phyloP scores from a whole-genome alignment of 2,329 filamentous ascomycete species.

The Gaeumannomyces sp. region DNA sequence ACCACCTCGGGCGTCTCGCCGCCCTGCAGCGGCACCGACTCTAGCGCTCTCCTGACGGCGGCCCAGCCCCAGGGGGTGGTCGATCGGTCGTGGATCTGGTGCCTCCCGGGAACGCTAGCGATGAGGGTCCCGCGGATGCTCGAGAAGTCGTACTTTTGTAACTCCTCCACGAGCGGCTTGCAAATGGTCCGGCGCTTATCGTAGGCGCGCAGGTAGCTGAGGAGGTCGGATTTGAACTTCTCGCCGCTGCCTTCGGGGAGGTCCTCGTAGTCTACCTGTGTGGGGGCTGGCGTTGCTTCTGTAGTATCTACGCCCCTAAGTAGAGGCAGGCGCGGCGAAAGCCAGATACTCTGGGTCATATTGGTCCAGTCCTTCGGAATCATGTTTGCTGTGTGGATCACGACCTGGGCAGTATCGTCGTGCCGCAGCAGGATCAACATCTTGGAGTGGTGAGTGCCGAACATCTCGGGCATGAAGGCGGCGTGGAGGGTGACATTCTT shows the following conservation, averaged over 20 bases:
- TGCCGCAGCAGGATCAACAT: slow-evolving; percentile 80
- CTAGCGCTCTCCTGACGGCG: slow-evolving; percentile 55
- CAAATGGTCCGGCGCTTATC: slow-evolving; percentile 50
- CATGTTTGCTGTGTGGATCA: slow-evolving; percentile 90
- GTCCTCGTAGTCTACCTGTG: slow-evolving; percentile 10
- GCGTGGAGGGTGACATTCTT: slow-evolving; percentile 64
- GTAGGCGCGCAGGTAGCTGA: slow-evolving; percentile 68
- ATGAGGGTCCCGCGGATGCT: slow-evolving; percentile 63
- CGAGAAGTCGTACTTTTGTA: slow-evolving; percentile 63
- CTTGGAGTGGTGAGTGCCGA: slow-evolving; percentile 81
- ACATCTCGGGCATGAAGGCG: slow-evolving; percentile 76
- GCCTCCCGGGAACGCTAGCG: slow-evolving; percentile 70
- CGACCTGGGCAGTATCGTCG: slow-evolving; percentile 68
- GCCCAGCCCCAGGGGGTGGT: slow-evolving; percentile 71
- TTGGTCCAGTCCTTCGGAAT: slow-evolving; percentile 82
- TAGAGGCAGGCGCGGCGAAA: slow-evolving; percentile 62
- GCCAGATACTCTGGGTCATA: slow-evolving; percentile 81
- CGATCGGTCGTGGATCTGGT: slow-evolving; percentile 41
- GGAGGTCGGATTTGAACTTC: slow-evolving; percentile 69
- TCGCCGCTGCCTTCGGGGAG: slow-evolving; percentile 51
- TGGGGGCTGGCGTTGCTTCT: background rate
- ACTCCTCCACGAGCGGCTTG: slow-evolving; percentile 46
- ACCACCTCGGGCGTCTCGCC: slow-evolving; percentile 42
- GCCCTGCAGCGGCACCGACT: slow-evolving; percentile 40
- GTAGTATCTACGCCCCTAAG: slow-evolving; percentile 13